Evolutionary conservation across 148 eudicot genomes (phyloP).

Genomic region (Pharnaceum exiguum): DNA sequence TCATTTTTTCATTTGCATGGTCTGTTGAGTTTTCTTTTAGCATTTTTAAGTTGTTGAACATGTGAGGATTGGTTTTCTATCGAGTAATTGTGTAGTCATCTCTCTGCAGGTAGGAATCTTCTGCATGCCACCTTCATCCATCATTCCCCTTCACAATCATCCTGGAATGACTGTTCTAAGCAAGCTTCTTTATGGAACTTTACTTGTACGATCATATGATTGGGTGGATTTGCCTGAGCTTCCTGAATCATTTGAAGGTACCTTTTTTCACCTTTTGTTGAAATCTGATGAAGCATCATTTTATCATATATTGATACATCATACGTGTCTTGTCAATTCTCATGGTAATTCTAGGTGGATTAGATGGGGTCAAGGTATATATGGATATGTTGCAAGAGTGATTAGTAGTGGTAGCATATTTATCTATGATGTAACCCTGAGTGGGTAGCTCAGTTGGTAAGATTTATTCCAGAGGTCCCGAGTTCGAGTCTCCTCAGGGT

Average conservation of each 20-base stretch:
- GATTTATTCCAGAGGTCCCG: too few species aligned
- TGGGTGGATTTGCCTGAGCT: constrained; percentile 75
- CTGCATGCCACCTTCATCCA: constrained; percentile 85
- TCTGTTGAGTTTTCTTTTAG: neutral
- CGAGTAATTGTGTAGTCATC: neutral
- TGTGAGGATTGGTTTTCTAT: constrained; percentile 6
- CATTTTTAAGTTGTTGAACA: neutral
- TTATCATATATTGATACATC: neutral
- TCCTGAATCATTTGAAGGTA: constrained; percentile 65
- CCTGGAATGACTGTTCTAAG: constrained; percentile 99
- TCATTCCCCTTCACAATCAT: constrained; percentile 97
- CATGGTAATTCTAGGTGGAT: too few species aligned
- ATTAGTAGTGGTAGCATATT: too few species aligned
- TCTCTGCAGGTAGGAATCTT: constrained; percentile 89
- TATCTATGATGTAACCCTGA: too few species aligned
- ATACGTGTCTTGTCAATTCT: too few species aligned
- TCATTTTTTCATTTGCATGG: neutral
- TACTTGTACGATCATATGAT: constrained; percentile 79
- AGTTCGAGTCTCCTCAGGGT: too few species aligned
- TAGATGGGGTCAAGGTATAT: too few species aligned
- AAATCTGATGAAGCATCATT: neutral
- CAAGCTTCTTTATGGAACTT: constrained; percentile 87
- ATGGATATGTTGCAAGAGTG: too few species aligned
- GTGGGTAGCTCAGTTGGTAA: too few species aligned
- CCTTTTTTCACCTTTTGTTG: neutral